These are phyloP conservation scores for Mucor plumbeus DNA, from an alignment of 371 early-diverging fungal species.

Conservation along the genomic window DNA sequence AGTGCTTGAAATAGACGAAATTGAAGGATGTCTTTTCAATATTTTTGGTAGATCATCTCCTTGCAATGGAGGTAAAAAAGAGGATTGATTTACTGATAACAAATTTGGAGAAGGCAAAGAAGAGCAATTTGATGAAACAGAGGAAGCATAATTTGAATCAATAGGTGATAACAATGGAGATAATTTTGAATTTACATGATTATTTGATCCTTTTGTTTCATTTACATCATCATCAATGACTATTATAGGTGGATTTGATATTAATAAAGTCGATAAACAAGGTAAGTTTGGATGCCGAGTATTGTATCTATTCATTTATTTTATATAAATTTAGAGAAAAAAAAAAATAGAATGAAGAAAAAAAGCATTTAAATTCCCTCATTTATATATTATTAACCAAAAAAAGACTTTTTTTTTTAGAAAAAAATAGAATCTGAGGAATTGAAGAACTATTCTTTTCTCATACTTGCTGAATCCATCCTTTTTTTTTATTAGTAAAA, in stretches of 20 bases:
- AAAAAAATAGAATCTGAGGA: constrained; percentile 36
- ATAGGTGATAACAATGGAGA: constrained; percentile 37
- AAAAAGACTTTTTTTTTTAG: constrained; percentile 15
- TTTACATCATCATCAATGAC: constrained; percentile 13
- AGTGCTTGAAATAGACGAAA: constrained; percentile 6
- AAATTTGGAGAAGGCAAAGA: constrained; percentile 21
- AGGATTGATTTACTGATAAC: constrained; percentile 2
- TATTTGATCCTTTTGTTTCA: constrained; percentile 7
- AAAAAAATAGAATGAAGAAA: neutral
- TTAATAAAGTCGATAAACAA: constrained; percentile 37
- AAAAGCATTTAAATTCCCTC: neutral
- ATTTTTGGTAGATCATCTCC: neutral
- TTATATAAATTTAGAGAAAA: constrained; percentile 18
- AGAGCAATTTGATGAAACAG: constrained; percentile 18
- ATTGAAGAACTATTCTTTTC: constrained; percentile 29
- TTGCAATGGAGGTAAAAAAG: neutral
- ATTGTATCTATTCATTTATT: neutral
- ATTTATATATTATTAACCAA: constrained; percentile 19
- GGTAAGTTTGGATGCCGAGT: constrained; percentile 31
- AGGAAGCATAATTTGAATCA: constrained; percentile 29
- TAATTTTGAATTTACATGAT: neutral
- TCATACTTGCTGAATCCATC: constrained; percentile 38
- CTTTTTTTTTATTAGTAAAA: constrained; percentile 10
- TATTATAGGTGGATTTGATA: constrained; percentile 25
- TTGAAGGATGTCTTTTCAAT: constrained; percentile 18